Conservation (phyloP, 345 rosid genomes). For the Draba incana region DNA sequence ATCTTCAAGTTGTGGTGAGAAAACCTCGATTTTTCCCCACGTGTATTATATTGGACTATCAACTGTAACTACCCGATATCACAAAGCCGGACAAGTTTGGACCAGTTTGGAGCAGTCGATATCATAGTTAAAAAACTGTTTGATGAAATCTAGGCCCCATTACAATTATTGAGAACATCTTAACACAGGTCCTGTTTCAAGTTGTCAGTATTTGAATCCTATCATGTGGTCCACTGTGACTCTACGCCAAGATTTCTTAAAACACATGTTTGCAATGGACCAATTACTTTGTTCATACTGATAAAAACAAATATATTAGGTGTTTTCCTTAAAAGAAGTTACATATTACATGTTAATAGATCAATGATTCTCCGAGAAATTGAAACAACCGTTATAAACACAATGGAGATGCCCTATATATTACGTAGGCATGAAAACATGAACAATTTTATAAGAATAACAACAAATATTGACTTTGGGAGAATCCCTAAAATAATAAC, state of each 20-base stretch:
- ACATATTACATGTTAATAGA: not conserved
- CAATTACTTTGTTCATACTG: not conserved
- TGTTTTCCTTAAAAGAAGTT: not conserved
- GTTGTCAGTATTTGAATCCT: not conserved
- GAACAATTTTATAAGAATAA: too few relatives aligned
- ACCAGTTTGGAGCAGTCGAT: not conserved
- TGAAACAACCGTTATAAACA: not conserved
- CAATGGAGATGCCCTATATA: too few relatives aligned
- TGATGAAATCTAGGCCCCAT: conserved; percentile 21
- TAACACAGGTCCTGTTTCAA: conserved; percentile 9
- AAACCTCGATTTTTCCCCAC: not conserved
- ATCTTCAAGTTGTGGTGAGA: conserved; percentile 19
- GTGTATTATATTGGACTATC: conserved; percentile 11
- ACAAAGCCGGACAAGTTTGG: not conserved
- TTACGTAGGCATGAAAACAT: too few relatives aligned
- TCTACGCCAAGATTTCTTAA: conserved; percentile 9
- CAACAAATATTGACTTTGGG: too few relatives aligned
- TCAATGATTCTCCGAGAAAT: not conserved
- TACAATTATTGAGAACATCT: conserved; percentile 24
- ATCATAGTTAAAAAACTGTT: conserved; percentile 4
- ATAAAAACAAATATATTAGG: not conserved
- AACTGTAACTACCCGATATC: conserved; percentile 29
- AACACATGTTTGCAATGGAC: conserved; percentile 9
- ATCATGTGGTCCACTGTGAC: conserved; percentile 16
- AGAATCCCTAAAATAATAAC: too few relatives aligned